phyloP scores from a whole-genome alignment of 352 stramenopile species.

The Poterioochromonas sp. region DNA sequence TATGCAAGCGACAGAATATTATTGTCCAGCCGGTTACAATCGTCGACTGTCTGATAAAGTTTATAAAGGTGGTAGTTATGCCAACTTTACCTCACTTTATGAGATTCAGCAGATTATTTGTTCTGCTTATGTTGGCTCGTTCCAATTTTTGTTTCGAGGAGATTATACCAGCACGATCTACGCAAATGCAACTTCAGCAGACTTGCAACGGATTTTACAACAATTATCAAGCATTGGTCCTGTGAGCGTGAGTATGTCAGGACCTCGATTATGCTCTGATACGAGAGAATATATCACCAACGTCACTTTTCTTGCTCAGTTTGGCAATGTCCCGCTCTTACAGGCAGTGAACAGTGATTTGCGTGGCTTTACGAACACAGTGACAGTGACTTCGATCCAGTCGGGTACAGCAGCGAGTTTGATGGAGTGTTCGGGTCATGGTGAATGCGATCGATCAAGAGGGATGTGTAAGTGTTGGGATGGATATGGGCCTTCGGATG shows the following conservation, averaged over 20 bases:
- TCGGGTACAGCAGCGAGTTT: conserved; percentile 49
- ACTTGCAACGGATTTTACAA: conserved; percentile 37
- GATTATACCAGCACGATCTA: neutral
- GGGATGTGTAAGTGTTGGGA: conserved; percentile 59
- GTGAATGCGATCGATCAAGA: conserved; percentile 58
- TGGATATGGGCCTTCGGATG: conserved; percentile 53
- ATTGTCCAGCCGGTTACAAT: conserved; percentile 59
- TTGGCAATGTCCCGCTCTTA: neutral
- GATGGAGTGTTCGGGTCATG: conserved; percentile 62
- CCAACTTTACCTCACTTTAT: neutral
- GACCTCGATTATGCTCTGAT: neutral
- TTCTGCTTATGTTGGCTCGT: neutral
- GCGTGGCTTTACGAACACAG: neutral
- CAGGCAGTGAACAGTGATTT: neutral
- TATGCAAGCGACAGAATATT: conserved; percentile 57
- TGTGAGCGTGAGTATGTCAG: neutral
- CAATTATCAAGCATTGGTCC: neutral
- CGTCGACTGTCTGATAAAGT: conserved; percentile 51
- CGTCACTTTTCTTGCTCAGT: conserved; percentile 9
- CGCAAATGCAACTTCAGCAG: conserved; percentile 45
- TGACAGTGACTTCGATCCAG: neutral
- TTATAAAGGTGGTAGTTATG: neutral
- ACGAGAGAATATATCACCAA: neutral
- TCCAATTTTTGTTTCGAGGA: conserved; percentile 23
- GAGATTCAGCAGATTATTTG: conserved; percentile 22